Evolutionary conservation across 352 stramenopile species (phyloP), one percentile per base, ranked within the genome.

Genomic region (Phytophthora multivora): DNA sequence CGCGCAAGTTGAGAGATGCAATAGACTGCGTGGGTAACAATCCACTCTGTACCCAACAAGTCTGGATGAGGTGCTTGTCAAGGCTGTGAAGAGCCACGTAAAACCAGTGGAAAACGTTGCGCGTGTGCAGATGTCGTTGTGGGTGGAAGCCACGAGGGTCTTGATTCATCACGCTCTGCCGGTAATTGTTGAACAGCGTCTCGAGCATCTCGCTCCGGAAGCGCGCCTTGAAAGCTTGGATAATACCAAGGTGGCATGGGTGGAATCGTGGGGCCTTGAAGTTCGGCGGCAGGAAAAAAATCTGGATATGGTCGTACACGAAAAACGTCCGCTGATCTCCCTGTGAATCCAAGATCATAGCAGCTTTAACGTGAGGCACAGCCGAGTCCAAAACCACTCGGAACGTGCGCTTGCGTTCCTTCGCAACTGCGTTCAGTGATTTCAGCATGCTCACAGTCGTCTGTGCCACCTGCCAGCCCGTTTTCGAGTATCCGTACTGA

Each of bases 261-360:
- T 95, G 86, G 62, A 89, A 93, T 11, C 77, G 81, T 30, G 73
- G 65, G 26, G 74, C 58, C 54, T 89, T 91, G 55, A 95, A 89
- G 47, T 95, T 93, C 16, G 82, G 86, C 31, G 86, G 86, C 66
- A 93, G 67, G 51, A 95, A 92, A 71, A 83, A 87, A 28, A 95
- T 79, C 33, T 91, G 80, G 6, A 95, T 60, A 48, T 90, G 80
- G 56, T 95, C 86, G 61, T 83, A 95, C 35, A 91, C 73, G 52
- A 95, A 95, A 41, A 95, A 93, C 51, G 86, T 95, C 39, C 86
- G 86, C 59, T 93, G 86, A 69, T 95, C 86, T 49, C 86, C 86
- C 50, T 92, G 86, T 12, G 83, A 89, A 66, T 95, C 86, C 49
- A 95, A 57, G 56, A 95, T 89, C 80, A 95, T 93, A 8, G 83